Percentiles rank a stretch among this genome's conserved stretches.
These are phyloP conservation scores for Torulaspora franciscae DNA, from an alignment of 805 yeast species.

Conservation along the genomic window DNA sequence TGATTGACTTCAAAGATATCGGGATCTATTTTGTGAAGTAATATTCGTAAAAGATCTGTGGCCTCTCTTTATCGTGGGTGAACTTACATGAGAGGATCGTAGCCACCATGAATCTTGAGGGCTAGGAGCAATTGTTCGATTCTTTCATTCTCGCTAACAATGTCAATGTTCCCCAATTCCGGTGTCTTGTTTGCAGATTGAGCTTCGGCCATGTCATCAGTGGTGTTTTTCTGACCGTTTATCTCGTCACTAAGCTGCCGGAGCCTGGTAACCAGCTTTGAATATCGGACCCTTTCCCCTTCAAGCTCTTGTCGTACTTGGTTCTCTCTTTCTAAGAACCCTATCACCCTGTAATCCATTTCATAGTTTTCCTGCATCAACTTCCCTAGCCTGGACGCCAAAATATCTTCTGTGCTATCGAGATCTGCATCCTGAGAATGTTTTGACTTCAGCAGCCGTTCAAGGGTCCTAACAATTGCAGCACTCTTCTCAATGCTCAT, in stretches of 20 bases:
- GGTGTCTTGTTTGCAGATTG: not conserved
- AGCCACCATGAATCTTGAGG: conserved; percentile 21
- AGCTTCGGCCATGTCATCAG: not conserved
- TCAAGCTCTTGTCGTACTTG: conserved; percentile 4
- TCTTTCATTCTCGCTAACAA: conserved; percentile 15
- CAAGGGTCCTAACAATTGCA: conserved; percentile 19
- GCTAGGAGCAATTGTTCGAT: conserved; percentile 21
- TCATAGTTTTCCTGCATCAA: conserved; percentile 20
- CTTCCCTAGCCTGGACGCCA: conserved; percentile 15
- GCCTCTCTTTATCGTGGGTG: not conserved
- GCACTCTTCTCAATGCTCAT: conserved; percentile 25
- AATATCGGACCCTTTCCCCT: conserved; percentile 7
- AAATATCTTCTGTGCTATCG: conserved; percentile 14
- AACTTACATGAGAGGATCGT: conserved; percentile 9
- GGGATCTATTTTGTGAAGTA: not conserved
- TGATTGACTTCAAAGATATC: not conserved
- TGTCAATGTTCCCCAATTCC: not conserved
- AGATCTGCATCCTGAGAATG: not conserved
- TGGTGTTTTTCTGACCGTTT: not conserved
- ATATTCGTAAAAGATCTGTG: not conserved
- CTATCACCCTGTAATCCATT: conserved; percentile 16
- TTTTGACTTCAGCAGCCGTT: conserved; percentile 11
- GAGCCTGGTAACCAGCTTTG: conserved; percentile 2
- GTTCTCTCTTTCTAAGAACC: conserved; percentile 1
- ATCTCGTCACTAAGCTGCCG: conserved; percentile 3